These are phyloP conservation scores for Talaromyces sp. DNA, from an alignment of 2,329 filamentous ascomycete genomes.

Conservation along the genomic window DNA sequence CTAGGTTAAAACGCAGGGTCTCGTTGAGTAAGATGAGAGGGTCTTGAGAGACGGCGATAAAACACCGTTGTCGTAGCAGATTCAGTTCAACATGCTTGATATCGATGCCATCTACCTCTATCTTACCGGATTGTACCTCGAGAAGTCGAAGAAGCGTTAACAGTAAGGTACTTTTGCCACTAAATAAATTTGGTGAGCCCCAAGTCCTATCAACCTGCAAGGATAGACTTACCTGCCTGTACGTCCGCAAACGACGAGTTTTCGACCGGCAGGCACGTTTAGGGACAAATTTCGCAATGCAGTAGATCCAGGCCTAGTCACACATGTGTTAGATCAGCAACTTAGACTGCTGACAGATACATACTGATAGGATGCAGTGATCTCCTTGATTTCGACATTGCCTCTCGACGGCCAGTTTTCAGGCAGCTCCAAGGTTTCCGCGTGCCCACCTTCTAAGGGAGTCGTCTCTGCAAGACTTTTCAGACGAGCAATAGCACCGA, in stretches of 20 bases:
- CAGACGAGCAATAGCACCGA: constrained; percentile 55
- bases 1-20: constrained; percentile 10
- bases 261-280: constrained; percentile 8
- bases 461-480: constrained; percentile 49
- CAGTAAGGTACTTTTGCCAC: constrained; percentile 6
- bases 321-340: background rate
- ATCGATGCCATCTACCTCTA: constrained; percentile 13
- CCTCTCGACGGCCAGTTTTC: constrained; percentile 45
- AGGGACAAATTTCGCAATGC: constrained; percentile 4
- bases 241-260: constrained; percentile 13
- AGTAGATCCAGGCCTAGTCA: background rate
- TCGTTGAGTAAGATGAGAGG: constrained; percentile 7
- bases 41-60: constrained; percentile 12
- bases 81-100: constrained; percentile 5
- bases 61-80: constrained; percentile 9
- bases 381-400: constrained; percentile 38
- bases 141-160: constrained; percentile 7
- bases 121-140: constrained; percentile 2
- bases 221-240: constrained; percentile 10
- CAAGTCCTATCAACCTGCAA: background rate
- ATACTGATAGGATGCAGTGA: constrained; percentile 12
- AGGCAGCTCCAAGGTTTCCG: constrained; percentile 39
- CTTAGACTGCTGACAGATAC: background rate
- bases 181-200: background rate
- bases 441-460: constrained; percentile 41